Base-by-base conservation (phyloP, 768 basidiomycete species). In the Termitomyces sp. region DNA sequence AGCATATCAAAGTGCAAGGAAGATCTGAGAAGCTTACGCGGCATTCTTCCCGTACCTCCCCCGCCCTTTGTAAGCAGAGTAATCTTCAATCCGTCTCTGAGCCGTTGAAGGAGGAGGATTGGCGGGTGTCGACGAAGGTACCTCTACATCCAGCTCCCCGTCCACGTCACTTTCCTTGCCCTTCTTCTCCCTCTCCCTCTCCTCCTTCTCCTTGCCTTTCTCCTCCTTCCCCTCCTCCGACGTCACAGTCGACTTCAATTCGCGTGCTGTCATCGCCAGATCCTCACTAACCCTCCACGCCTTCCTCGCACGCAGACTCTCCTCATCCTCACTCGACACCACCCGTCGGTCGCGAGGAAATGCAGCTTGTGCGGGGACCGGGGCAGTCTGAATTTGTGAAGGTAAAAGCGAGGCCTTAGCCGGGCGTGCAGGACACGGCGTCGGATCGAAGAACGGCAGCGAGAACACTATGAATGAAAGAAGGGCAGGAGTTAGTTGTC, bases 31-130 rank as follows among this genome's bases (percentile, higher is more conserved):
- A 31, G 57, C 76, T 29, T 64, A 78, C 76, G 63, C 61, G 45
- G 58, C 50, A 31, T 62, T 64, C 62, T 78, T 78, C 3, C 77
- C 80, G 53, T 86, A 86, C 65, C 85, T 72, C n/a, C 84, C 85
- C 37, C 78, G 74, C 28, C 82, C 83, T 68, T 86, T 86, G 66
- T 76, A 81, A 6, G 69, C 72, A 0, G 78, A 77, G 57, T 81
- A 81, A 58, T 80, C 78, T 4, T 69, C 69, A 4, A 60, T 47
- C 13, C 61, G 62, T 45, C 67, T 70, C 44, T 66, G 62, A 10
- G 54, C 61, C n/a, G 48, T 63, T 18, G 61, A n/a, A n/a, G n/a
- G 60, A 26, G 57, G 59, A 26, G 58, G 41, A 45, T 66, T 66
- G 13, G 66, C 54, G 2, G 70, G 72, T 2, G 70, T 72, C 8